Percentiles rank a stretch among this genome's conserved stretches.
Conservation (phyloP, 169 alveolate genomes). For the Plasmodium gonderi region DNA sequence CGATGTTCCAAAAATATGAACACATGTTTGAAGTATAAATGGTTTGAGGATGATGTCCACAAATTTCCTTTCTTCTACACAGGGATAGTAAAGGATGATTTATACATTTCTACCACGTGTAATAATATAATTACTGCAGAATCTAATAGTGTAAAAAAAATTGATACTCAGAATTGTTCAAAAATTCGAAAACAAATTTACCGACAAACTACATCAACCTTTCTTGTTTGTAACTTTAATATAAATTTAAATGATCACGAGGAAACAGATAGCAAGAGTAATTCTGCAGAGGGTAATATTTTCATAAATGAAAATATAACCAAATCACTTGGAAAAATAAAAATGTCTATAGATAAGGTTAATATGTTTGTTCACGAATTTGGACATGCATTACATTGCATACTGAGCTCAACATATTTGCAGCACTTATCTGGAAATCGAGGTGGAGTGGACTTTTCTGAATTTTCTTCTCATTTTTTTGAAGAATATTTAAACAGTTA, state of each 20-base stretch:
- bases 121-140: not conserved
- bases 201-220: conserved; percentile 82
- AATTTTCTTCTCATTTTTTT: conserved; percentile 85
- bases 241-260: conserved; percentile 8
- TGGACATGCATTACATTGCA: conserved; percentile 86
- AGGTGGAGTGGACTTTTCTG: conserved; percentile 86
- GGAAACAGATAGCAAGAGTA: not conserved
- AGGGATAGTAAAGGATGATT: conserved; percentile 27
- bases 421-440: conserved; percentile 87
- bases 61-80: conserved; percentile 40
- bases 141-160: not conserved
- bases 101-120: not conserved
- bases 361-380: conserved; percentile 83
- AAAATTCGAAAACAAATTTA: not conserved
- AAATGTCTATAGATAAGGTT: conserved; percentile 75
- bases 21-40: conserved; percentile 41
- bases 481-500: conserved; percentile 75
- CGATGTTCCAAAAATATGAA: conserved; percentile 82
- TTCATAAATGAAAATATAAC: not conserved
- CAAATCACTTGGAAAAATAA: conserved; percentile 17
- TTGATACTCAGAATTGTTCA: not conserved
- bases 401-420: conserved; percentile 80
- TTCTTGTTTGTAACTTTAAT: conserved; percentile 79
- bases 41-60: conserved; percentile 31
- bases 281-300: not conserved